Evolutionary conservation across 2,329 filamentous ascomycete species (phyloP), one percentile per base, ranked within the genome.

Genomic region (Fusarium temperatum): DNA sequence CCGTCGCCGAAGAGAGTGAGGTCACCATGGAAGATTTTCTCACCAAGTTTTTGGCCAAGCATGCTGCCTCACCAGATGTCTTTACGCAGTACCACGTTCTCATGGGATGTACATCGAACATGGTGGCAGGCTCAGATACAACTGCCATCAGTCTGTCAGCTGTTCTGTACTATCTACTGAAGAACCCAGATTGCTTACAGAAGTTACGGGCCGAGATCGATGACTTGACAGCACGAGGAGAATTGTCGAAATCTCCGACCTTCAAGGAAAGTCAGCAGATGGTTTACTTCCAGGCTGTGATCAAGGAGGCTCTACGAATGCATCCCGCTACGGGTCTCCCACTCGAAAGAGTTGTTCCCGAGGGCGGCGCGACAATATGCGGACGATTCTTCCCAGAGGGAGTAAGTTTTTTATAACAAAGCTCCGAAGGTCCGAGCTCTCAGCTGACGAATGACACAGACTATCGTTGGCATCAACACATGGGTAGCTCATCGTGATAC

Each of bases 81-180:
- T 78, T 78, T 3, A 75, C 76, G 0, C 51, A 67, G 20, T 73
- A 69, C 14, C 75, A 77, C 6, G 65, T 78, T 26, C 57, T 78
- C 1, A 59, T 72, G 14, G 73, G 75, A 1, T 77, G 76, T 17
- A 61, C 64, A 2, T 70, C 76, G 0, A 78, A 78, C 1, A 78
- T 78, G 72, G 72, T 77, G 1, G 76, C 75, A 1, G 76, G 76
- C 0, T 78, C 76, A 5, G 76, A 78, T 8, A 78, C 76, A 0
- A 78, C 76, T 1, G 76, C 76, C 1, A 77, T 77, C 20, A 74
- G 72, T 11, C 68, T 78, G 0, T 75, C 72, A 0, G 74, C 76
- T 4, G 63, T 75, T 24, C 14, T 78, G 8, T 77, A 78, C 38
- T 61, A 77, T 30, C 47, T 78, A 0, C 55, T 78, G 1, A 74